Base-by-base conservation (phyloP, 2,329 filamentous ascomycete species). In the Hypoxylon sp. region DNA sequence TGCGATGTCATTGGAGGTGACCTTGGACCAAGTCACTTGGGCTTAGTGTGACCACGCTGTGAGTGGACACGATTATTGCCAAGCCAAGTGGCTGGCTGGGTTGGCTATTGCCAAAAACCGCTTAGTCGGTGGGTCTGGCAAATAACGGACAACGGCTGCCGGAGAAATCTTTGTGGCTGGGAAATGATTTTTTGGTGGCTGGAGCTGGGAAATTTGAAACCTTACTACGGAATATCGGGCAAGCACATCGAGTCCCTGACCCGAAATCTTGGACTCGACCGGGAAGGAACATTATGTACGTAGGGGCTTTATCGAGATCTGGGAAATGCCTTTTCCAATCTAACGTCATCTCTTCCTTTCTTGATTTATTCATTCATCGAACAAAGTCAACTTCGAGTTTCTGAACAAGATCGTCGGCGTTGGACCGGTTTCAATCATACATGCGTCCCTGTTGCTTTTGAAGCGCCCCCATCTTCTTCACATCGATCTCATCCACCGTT, bases 131-230 rank as follows among this genome's bases (percentile, higher is more conserved):
- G 20, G 32, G 14, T 16, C 24, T 38, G 16, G 26, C n/a, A 22
- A 28, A 14, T n/a, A 11, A 45, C 30, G 55, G 54, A 49, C 24
- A 51, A 28, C 20, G n/a, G 20, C 49, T 11, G 33, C 65, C 32
- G 26, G 50, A 24, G 16, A 51, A 64, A 64, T 53, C 46, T 12
- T 54, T 52, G 66, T 38, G 66, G 63, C 63, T 69, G 66, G 66
- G 44, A 30, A 38, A 6, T n/a, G 44, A 20, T 36, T 20, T 44
- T 33, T 54, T 40, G 54, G 58, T 65, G 61, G 61, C 61, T 65
- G 61, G 65, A 52, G 42, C 49, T n/a, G 11, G 28, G 53, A 14
- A 4, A n/a, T 18, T 28, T 28, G 32, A 44, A 44, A 24, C 33
- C 30, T 6, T 26, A 3, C 3, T 26, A 26, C 11, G 18, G 45